Percentiles rank a stretch among this genome's conserved stretches.
These are phyloP conservation scores for Prunus dulcis DNA, from an alignment of 306 rosid species.

Conservation along the genomic window DNA sequence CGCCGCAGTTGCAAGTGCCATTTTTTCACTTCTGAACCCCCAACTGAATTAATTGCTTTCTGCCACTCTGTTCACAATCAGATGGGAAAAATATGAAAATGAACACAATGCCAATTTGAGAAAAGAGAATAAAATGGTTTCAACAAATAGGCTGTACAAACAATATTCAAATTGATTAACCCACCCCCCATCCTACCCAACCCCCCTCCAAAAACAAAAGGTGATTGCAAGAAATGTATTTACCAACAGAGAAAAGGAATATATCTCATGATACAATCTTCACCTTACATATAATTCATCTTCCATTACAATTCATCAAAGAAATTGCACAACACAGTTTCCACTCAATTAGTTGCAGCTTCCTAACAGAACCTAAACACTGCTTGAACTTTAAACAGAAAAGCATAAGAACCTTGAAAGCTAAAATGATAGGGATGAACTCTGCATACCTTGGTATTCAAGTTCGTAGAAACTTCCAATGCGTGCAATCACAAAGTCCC, in stretches of 20 bases:
- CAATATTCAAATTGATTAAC: background rate
- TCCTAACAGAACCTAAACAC: background rate
- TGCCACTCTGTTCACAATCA: constrained; percentile 77
- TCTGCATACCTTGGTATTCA: constrained; percentile 79
- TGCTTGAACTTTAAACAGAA: background rate
- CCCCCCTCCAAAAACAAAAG: too few relatives aligned
- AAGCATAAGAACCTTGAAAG: background rate
- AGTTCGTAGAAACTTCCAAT: constrained; percentile 95
- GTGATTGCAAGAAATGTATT: too few relatives aligned
- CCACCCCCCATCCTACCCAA: background rate
- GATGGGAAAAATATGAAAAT: constrained; percentile 16
- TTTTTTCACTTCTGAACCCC: constrained; percentile 95
- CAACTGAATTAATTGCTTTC: constrained; percentile 84
- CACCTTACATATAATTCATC: background rate
- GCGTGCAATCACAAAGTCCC: constrained; percentile 94
- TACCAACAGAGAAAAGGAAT: background rate
- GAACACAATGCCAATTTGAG: constrained; percentile 18
- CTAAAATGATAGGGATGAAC: constrained; percentile 13
- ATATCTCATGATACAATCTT: background rate
- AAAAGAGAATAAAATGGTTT: constrained; percentile 1
- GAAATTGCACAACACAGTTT: background rate
- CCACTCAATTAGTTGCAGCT: background rate
- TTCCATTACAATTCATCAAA: background rate
- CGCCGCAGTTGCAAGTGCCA: constrained; percentile 93
- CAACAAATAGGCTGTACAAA: background rate